phyloP scores from a whole-genome alignment of 179 eudicot genomes.

The Beta corolliflora region DNA sequence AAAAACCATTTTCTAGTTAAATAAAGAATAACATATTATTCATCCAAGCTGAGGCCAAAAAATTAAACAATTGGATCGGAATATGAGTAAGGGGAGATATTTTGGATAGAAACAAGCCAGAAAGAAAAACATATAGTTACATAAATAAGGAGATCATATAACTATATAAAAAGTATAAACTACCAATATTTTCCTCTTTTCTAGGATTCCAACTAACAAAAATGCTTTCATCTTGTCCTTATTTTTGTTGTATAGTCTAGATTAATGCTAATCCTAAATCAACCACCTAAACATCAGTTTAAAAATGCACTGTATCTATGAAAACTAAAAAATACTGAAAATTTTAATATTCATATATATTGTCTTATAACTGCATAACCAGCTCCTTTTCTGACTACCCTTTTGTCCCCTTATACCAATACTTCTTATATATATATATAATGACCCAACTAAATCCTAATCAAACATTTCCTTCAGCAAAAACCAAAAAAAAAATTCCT shows the following conservation, averaged over 20 bases:
- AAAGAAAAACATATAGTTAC: not conserved
- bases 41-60: not conserved
- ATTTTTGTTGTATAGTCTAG: constrained; percentile 6
- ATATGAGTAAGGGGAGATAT: too few relatives aligned
- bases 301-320: constrained; percentile 12
- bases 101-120: constrained; percentile 7
- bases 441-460: constrained; percentile 2
- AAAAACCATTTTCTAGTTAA: not conserved
- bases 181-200: constrained; percentile 18
- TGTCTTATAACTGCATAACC: constrained; percentile 19
- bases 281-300: constrained; percentile 23
- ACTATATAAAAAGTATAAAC: not conserved
- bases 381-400: constrained; percentile 20
- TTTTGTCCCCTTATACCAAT: constrained; percentile 29
- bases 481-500: not conserved
- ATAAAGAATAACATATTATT: not conserved
- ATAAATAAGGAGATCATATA: not conserved
- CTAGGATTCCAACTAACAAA: not conserved
- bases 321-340: not conserved
- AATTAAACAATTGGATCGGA: not conserved
- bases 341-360: constrained; percentile 7
- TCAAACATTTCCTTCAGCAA: constrained; percentile 1
- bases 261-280: constrained; percentile 17
- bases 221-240: constrained; percentile 21
- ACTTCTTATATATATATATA: not conserved